Base-by-base conservation (phyloP, 768 basidiomycete genomes). In the Suillus clintonianus region DNA sequence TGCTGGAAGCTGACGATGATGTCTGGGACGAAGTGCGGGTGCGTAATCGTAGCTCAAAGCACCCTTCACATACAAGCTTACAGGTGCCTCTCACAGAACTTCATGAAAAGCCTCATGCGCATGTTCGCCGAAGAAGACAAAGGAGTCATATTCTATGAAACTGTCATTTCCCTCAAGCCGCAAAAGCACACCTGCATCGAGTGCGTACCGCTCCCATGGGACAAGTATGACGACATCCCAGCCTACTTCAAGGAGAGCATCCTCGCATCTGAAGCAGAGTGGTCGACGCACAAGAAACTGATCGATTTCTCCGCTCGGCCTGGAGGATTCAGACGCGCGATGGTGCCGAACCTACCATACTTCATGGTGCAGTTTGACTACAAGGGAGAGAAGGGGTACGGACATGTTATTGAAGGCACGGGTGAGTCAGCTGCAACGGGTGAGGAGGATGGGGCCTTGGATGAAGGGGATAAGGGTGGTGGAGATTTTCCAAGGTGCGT, bases 331-430 rank as follows among this genome's bases (percentile, higher is more conserved):
- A 83, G 96, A 47, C 86, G 97, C 0, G 89, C 93, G 30, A 92
- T 99, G 91, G 97, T 99, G 13, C 89, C 96, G 3, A 97, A 98
- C 71, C 79, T 99, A 36, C 97, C 97, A 1, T 99, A 99, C 77
- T 99, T 99, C 71, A 97, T 96, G 94, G 92, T 99, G 8, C 95
- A 97, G 69, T 99, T 97, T 76, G 97, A 99, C 77, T 84, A 99
- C 77, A 98, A 96, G 71, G 95, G 97, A 30, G 95, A 98, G 77
- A 95, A 94, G 71, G 97, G 97, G 2, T 99, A 95, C 72, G 97
- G 97, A 0, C 97, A 99, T 76, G 93, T 99, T 65, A 97, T 99
- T 65, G 97, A 99, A 75, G 97, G 97, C 1, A 85, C 87, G 0
- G 86, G 83, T 30, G 89, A 92, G 42, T 85, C 83, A 3, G 79